Base-by-base conservation (phyloP, 257 asterid genomes). In the Prunella vulgaris region DNA sequence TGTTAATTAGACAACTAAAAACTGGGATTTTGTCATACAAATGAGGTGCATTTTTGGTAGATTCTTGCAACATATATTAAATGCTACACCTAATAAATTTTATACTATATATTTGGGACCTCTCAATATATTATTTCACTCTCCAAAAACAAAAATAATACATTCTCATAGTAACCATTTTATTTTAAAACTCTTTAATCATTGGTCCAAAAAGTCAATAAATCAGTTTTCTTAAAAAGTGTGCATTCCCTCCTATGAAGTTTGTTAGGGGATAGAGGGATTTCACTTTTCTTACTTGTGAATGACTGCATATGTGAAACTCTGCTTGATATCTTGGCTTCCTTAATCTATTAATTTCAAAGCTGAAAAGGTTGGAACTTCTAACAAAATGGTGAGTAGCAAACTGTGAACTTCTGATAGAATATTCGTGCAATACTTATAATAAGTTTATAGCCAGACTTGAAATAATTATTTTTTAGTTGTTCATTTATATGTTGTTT, bases 281-380 rank as follows among this genome's bases (percentile, higher is more conserved):
- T n/a, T n/a, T n/a, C 12, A 10, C 2, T 38, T 38, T 44, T 72
- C 42, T 30, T 65, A 27, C 44, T 58, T 30, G 13, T 14, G 51
- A 24, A 48, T 38, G 58, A 66, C 32, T 66, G 72, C 52, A 22
- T 64, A 44, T 69, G 65, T 13, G 59, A 58, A 58, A 52, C 58
- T 49, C 9, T 56, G 59, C 17, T 54, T 57, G 27, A 25, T 22
- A 10, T 46, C 22, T 18, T 30, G 56, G 17, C 48, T 44, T 66
- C 27, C 53, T 12, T 38, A 40, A 32, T 54, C 75, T 79, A 58
- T 21, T 66, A 33, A 51, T 37, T 22, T 15, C 24, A 20, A 32
- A 22, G 42, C n/a, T 48, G 9, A 5, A 30, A 56, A 42, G 40
- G 61, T 77, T 42, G 54, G 42, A 28, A 9, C 53, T 65, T 40